Conservation (phyloP, 441 rosid species). For the Melastoma candidum region DNA sequence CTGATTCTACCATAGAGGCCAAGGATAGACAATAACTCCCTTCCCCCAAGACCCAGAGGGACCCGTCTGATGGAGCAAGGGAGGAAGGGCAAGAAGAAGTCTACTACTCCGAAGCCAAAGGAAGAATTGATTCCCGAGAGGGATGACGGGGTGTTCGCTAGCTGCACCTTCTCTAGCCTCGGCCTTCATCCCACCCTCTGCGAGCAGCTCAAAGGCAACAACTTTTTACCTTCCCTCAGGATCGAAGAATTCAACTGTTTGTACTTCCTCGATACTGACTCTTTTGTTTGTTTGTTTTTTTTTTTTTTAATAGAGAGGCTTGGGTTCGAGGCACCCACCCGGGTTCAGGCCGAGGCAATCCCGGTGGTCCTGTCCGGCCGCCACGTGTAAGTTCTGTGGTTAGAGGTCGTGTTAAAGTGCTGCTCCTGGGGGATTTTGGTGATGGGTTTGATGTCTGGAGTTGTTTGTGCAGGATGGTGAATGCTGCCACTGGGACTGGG, state of each 20-base stretch:
- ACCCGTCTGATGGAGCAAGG: too few species aligned
- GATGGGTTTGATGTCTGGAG: not conserved
- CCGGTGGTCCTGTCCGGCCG: conserved; percentile 86
- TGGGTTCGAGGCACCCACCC: conserved; percentile 77
- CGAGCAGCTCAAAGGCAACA: conserved; percentile 59
- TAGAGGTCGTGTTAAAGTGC: not conserved
- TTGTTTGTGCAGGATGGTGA: conserved; percentile 51
- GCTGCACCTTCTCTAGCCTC: conserved; percentile 74
- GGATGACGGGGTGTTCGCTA: conserved; percentile 41
- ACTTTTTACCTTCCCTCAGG: not conserved
- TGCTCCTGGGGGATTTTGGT: not conserved
- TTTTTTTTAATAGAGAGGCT: conserved; percentile 45
- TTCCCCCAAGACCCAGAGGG: too few species aligned
- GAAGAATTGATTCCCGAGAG: not conserved
- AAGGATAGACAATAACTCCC: too few species aligned
- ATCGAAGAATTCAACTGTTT: too few species aligned
- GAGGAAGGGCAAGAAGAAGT: too few species aligned
- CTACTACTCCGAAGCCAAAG: too few species aligned
- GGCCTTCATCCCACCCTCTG: conserved; percentile 65
- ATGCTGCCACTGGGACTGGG: conserved; percentile 91
- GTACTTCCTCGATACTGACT: not conserved
- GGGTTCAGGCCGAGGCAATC: conserved; percentile 86
- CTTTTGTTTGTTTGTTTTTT: not conserved
- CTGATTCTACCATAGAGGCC: too few species aligned
- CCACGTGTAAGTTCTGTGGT: conserved; percentile 51